Percentiles rank a stretch among this genome's conserved stretches.
phyloP scores from a whole-genome alignment of 768 basidiomycete genomes.

The Pleurotus eryngii region DNA sequence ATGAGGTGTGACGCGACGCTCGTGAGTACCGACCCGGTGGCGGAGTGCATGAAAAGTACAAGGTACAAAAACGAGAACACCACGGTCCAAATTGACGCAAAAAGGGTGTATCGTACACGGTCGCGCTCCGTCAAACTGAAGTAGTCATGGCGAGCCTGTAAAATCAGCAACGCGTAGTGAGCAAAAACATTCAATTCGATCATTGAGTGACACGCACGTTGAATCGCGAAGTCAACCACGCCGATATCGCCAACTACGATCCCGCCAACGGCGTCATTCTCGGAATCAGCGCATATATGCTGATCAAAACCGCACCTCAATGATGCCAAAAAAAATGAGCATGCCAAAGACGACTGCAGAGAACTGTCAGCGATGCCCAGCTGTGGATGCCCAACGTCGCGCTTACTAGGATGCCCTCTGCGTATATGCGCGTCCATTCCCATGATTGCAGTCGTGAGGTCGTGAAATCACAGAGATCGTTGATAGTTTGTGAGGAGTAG shows the following conservation, averaged over 20 bases:
- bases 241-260: constrained; percentile 60
- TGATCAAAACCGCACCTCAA: constrained; percentile 45
- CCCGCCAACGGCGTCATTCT: neutral
- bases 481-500: constrained; percentile 5
- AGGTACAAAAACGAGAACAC: constrained; percentile 50
- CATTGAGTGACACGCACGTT: constrained; percentile 23
- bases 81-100: constrained; percentile 72
- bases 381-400: neutral
- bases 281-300: neutral
- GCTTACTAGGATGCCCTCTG: constrained; percentile 56
- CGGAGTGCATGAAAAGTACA: constrained; percentile 48
- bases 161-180: neutral
- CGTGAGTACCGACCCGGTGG: constrained; percentile 46
- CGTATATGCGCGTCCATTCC: constrained; percentile 17
- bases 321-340: constrained; percentile 57
- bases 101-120: constrained; percentile 64
- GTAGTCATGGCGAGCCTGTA: constrained; percentile 42
- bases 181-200: too few species aligned
- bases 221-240: constrained; percentile 67
- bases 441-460: constrained; percentile 2
- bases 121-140: constrained; percentile 47
- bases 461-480: neutral
- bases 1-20: constrained; percentile 62
- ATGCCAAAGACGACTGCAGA: constrained; percentile 47
- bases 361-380: constrained; percentile 2